Conservation (phyloP, 2,329 filamentous ascomycete species). For the Ophiosphaerella narmari region DNA sequence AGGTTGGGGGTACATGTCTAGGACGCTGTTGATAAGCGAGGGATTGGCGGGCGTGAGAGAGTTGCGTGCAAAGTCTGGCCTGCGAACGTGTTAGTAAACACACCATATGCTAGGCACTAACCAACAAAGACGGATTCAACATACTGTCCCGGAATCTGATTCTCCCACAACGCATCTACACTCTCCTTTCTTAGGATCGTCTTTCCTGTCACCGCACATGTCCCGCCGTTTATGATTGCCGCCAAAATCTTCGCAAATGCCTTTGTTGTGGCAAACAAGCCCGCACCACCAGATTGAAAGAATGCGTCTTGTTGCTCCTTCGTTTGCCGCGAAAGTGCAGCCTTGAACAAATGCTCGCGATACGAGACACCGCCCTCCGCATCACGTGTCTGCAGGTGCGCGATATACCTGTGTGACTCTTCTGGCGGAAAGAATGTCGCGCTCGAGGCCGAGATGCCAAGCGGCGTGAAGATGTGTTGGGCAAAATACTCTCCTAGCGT, state of each 20-base stretch:
- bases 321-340: constrained; percentile 52
- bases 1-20: constrained; percentile 56
- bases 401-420: constrained; percentile 60
- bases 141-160: constrained; percentile 59
- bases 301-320: constrained; percentile 51
- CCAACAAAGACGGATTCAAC: not conserved
- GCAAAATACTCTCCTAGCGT: constrained; percentile 53
- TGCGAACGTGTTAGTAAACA: not conserved
- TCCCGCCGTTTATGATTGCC: constrained; percentile 67
- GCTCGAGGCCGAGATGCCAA: constrained; percentile 49
- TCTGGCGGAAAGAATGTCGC: constrained; percentile 62
- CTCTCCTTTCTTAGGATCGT: constrained; percentile 62
- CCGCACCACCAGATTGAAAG: constrained; percentile 66
- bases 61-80: constrained; percentile 56
- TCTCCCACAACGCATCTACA: constrained; percentile 67
- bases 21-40: constrained; percentile 53
- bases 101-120: too few relatives aligned
- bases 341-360: constrained; percentile 58
- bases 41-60: constrained; percentile 55
- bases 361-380: constrained; percentile 45
- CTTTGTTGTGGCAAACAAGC: constrained; percentile 62
- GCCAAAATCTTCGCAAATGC: constrained; percentile 67
- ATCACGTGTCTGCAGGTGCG: constrained; percentile 60
- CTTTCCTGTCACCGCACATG: constrained; percentile 59
- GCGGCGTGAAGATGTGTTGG: constrained; percentile 52